Evolutionary conservation across 768 basidiomycete genomes (phyloP), one percentile per base, ranked within the genome.

Genomic region (Galerina sulciceps): DNA sequence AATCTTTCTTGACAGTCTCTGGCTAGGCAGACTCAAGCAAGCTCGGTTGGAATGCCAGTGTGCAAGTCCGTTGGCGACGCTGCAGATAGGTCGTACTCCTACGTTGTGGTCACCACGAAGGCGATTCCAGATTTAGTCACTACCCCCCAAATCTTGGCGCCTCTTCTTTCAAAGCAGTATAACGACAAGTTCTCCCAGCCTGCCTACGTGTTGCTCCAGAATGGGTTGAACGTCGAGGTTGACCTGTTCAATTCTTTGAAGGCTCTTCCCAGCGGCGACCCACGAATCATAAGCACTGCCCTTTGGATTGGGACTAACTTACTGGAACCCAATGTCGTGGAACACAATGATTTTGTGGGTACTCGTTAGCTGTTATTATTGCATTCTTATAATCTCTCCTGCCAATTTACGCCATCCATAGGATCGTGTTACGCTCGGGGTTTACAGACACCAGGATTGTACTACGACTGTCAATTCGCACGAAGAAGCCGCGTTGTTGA

Each of bases 61-160:
- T 81, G 84, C 63, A 79, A 71, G 35, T 83, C 84, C 3, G 79
- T 91, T 31, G 70, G 68, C 1, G 85, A 85, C 40, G 90, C 90
- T 10, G 76, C 81, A 15, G 87, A 89, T 67, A 68, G 76, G 36
- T 67, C 79, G 0, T 93, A 91, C 69, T 76, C 81, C 43, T 85
- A 87, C 68, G 88, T 90, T 5, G 71, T 93, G 31, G 68, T 91
- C 46, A 79, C 86, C 3, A 90, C 88, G 1, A 93, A 93, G 68
- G 85, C 85, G 4, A 72, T 91, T 15, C 90, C 90, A 3, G 90
- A 93, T 64, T 66, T 89, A 10, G 65, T 74, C 1, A 81, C 78
- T 10, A 90, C 87, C 6, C 75, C 89, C 0, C 68, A 73, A 4
- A 69, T 92, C 8, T 77, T 93, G 20, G 75, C 75, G 6, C 82